Evolutionary conservation across 192 early-diverging fungal species (phyloP).

Genomic region (Coemansia sp.): DNA sequence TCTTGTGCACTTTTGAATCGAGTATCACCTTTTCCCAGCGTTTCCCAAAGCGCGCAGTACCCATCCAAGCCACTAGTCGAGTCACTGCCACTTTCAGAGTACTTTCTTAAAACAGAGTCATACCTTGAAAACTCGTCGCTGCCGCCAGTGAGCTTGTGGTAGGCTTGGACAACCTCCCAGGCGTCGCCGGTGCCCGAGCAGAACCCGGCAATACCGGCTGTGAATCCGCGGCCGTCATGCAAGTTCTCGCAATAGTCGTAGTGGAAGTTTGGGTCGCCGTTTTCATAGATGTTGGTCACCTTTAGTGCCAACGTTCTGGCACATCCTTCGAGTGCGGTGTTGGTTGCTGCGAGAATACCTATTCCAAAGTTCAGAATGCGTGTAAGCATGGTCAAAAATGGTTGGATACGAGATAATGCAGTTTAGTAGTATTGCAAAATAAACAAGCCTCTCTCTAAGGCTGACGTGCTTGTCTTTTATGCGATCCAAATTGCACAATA

Average conservation of each 20-base stretch:
- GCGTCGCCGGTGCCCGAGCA: constrained; percentile 37
- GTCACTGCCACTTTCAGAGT: background rate
- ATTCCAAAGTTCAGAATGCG: background rate
- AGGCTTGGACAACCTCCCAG: constrained; percentile 23
- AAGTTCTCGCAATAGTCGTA: constrained; percentile 49
- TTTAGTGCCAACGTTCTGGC: constrained; percentile 47
- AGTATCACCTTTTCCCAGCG: constrained; percentile 18
- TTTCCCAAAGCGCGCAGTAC: constrained; percentile 50
- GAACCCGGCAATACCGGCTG: constrained; percentile 55
- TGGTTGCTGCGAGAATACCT: background rate
- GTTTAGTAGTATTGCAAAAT: too few relatives aligned
- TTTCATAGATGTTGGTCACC: constrained; percentile 54
- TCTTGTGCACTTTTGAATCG: constrained; percentile 13
- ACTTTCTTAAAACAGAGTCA: constrained; percentile 13
- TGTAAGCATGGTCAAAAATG: too few relatives aligned
- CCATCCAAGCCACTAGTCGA: constrained; percentile 23
- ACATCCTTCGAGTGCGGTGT: constrained; percentile 34
- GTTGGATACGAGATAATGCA: too few relatives aligned
- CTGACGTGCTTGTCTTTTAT: too few relatives aligned
- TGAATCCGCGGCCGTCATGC: constrained; percentile 44
- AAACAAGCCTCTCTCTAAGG: too few relatives aligned
- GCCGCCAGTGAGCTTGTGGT: constrained; percentile 15
- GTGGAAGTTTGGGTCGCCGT: constrained; percentile 29
- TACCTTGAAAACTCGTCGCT: constrained; percentile 42
- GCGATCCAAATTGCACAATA: too few relatives aligned